These are phyloP conservation scores for Mucor saturninus DNA, from an alignment of 371 early-diverging fungal genomes.

Conservation along the genomic window DNA sequence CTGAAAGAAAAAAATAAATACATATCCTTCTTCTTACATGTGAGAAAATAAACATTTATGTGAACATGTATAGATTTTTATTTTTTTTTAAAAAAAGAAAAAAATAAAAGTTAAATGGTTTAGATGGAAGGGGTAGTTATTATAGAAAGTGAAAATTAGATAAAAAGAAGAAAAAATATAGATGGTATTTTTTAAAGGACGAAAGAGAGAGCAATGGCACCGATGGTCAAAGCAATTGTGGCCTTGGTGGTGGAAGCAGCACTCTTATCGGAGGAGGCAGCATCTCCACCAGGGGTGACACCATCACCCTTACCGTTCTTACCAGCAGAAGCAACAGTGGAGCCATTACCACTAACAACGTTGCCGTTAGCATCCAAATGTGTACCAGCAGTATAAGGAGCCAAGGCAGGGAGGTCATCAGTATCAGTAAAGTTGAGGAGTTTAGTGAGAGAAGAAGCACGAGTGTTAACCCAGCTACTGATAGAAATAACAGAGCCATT, in stretches of 20 bases:
- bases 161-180: not conserved
- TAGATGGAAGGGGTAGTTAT: not conserved
- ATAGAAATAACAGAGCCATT: slow-evolving; percentile 29
- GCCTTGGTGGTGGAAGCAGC: slow-evolving; percentile 9
- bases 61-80: no score
- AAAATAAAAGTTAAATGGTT: not conserved
- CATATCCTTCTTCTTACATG: no score
- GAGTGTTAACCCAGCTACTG: slow-evolving; percentile 40
- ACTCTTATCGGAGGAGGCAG: not conserved
- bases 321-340: slow-evolving; percentile 5
- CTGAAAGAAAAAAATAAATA: no score
- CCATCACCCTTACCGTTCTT: not conserved
- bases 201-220: slow-evolving; percentile 1
- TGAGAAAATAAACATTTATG: no score
- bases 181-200: not conserved
- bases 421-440: slow-evolving; percentile 41
- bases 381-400: slow-evolving; percentile 37
- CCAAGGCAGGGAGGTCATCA: slow-evolving; percentile 47
- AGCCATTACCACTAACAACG: slow-evolving; percentile 18
- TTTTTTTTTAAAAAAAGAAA: no score
- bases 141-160: not conserved
- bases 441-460: slow-evolving; percentile 33
- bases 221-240: slow-evolving; percentile 5
- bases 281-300: not conserved
- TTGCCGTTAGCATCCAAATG: slow-evolving; percentile 35